Evolutionary conservation across 2,329 filamentous ascomycete genomes (phyloP).

Genomic region (Ophiostoma himal-ulmi): DNA sequence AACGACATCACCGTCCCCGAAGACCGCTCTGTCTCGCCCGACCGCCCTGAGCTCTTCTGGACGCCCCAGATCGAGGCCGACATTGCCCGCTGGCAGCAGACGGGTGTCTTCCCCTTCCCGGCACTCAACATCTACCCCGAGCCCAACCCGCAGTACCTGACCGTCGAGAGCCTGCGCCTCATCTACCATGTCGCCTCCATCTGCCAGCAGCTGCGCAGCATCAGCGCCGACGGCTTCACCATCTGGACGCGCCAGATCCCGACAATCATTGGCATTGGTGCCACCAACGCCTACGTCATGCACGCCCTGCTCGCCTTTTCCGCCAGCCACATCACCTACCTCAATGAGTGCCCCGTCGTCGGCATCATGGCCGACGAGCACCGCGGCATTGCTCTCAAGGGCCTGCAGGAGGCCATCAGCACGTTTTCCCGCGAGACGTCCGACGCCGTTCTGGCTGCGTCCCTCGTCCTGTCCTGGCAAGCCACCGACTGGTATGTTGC

Average conservation of each 20-base stretch:
- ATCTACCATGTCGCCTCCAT: slow-evolving; percentile 87
- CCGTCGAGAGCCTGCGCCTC: slow-evolving; percentile 73
- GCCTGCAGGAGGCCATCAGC: slow-evolving; percentile 79
- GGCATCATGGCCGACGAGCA: slow-evolving; percentile 87
- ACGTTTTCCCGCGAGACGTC: slow-evolving; percentile 80
- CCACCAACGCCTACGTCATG: slow-evolving; percentile 85
- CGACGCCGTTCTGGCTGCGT: slow-evolving; percentile 86
- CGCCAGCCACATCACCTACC: slow-evolving; percentile 87
- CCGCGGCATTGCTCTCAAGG: slow-evolving; percentile 76
- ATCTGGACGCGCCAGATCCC: slow-evolving; percentile 91
- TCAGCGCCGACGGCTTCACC: slow-evolving; percentile 76
- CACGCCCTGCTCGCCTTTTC: slow-evolving; percentile 86
- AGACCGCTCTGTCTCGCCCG: slow-evolving; percentile 54
- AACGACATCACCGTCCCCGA: slow-evolving; percentile 75
- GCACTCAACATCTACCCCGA: slow-evolving; percentile 71
- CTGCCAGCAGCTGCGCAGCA: slow-evolving; percentile 71
- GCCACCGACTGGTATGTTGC: slow-evolving; percentile 77
- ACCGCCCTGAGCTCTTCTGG: slow-evolving; percentile 70
- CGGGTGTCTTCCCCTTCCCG: slow-evolving; percentile 78
- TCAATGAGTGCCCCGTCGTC: slow-evolving; percentile 78
- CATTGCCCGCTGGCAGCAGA: slow-evolving; percentile 77
- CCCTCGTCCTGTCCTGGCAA: slow-evolving; percentile 91
- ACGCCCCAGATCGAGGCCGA: slow-evolving; percentile 76
- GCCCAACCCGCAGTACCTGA: slow-evolving; percentile 66
- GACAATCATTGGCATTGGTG: slow-evolving; percentile 75